A percentile compares a stretch with the other conserved stretches of the same genome.
Conservation (phyloP, 2,329 filamentous ascomycete species). For the Neurospora crassa region DNA sequence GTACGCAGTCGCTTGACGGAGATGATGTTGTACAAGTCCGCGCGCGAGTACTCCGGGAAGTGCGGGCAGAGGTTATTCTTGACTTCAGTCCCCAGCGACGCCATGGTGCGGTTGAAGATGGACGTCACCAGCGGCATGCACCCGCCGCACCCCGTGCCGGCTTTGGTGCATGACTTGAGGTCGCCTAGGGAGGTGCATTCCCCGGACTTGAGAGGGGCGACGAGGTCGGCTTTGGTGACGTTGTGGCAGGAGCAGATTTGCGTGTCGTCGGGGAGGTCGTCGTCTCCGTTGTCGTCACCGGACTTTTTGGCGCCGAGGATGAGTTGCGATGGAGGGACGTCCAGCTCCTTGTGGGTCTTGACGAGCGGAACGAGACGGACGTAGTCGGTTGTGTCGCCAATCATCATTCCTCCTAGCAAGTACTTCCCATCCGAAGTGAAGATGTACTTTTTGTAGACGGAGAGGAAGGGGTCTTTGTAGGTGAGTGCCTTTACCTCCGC, state of each 20-base stretch:
- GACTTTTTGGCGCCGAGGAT: constrained; percentile 70
- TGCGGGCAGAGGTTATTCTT: constrained; percentile 80
- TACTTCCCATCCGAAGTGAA: constrained; percentile 88
- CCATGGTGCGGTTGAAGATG: constrained; percentile 86
- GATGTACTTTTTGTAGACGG: constrained; percentile 89
- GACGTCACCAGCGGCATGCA: constrained; percentile 82
- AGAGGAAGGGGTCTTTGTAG: constrained; percentile 80
- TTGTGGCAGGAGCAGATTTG: constrained; percentile 94
- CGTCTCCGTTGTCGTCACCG: constrained; percentile 63
- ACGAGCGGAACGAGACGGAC: constrained; percentile 82
- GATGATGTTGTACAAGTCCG: constrained; percentile 84
- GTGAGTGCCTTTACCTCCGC: constrained; percentile 70
- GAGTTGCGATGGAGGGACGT: constrained; percentile 69
- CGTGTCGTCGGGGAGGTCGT: constrained; percentile 73
- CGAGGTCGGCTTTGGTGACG: constrained; percentile 75
- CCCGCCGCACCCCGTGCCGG: constrained; percentile 81
- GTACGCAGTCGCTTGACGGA: constrained; percentile 69
- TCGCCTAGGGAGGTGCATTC: constrained; percentile 73
- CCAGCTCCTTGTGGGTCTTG: constrained; percentile 70
- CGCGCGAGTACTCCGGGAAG: constrained; percentile 66
- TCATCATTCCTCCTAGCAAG: constrained; percentile 93
- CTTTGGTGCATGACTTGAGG: constrained; percentile 84
- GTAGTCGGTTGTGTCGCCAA: constrained; percentile 85
- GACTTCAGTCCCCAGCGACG: constrained; percentile 75
- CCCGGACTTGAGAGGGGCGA: constrained; percentile 62